phyloP scores from a whole-genome alignment of 805 yeast species.

The Pichia californica region DNA sequence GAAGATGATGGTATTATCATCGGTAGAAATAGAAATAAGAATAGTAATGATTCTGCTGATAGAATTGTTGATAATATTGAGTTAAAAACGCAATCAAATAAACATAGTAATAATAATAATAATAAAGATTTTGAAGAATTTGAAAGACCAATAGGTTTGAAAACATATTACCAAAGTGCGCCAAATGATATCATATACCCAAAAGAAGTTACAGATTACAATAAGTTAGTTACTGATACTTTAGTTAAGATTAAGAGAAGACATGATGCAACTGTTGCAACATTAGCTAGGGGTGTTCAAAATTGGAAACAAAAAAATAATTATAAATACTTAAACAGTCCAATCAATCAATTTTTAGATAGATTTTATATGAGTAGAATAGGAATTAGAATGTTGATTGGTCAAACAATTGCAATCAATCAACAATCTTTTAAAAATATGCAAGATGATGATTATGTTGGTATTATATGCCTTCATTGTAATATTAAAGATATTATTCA shows the following conservation, averaged over 20 bases:
- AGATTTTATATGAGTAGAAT: conserved; percentile 85
- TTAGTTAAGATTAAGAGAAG: conserved; percentile 68
- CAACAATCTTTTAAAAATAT: conserved; percentile 29
- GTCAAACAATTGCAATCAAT: conserved; percentile 80
- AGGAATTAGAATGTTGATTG: conserved; percentile 88
- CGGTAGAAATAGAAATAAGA: conserved; percentile 12
- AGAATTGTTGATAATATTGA: neutral
- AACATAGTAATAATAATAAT: neutral
- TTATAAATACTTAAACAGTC: conserved; percentile 48
- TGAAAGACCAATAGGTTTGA: conserved; percentile 13
- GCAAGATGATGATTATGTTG: conserved; percentile 66
- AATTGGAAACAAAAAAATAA: conserved; percentile 69
- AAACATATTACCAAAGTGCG: conserved; percentile 36
- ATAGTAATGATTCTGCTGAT: conserved; percentile 4
- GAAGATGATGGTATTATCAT: conserved; percentile 46
- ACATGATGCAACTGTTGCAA: conserved; percentile 89
- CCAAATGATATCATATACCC: conserved; percentile 58
- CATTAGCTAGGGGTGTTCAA: conserved; percentile 86
- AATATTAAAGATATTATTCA: conserved; percentile 77
- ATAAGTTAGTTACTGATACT: conserved; percentile 57
- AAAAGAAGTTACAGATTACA: conserved; percentile 65
- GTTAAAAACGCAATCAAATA: neutral
- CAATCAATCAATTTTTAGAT: conserved; percentile 77
- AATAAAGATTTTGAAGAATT: conserved; percentile 7
- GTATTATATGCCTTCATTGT: conserved; percentile 81